Evolutionary conservation across 2,329 filamentous ascomycete species (phyloP).

Genomic region (Calonectria hawksworthii): DNA sequence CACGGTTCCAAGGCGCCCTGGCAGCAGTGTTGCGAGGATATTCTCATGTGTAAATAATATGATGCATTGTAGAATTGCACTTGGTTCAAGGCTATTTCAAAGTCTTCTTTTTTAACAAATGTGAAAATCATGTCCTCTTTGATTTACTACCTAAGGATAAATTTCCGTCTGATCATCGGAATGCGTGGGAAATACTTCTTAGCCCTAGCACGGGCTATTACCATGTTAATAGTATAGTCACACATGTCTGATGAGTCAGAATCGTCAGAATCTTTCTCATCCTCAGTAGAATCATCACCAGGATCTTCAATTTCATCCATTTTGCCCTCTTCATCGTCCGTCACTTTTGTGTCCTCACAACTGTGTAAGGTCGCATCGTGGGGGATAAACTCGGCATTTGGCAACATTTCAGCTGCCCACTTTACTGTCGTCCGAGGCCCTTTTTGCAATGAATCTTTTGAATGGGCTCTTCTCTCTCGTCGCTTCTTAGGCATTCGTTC

Average conservation of each 20-base stretch:
- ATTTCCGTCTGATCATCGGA: not conserved
- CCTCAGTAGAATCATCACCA: not conserved
- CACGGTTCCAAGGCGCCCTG: not conserved
- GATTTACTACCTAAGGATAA: not conserved
- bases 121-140: not conserved
- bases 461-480: not conserved
- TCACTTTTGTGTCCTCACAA: not conserved
- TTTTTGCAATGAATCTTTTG: not conserved
- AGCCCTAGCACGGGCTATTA: not conserved
- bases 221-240: not conserved
- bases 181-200: not conserved
- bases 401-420: constrained; percentile 4
- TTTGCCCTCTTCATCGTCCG: not conserved
- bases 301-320: not conserved
- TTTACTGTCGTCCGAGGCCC: not conserved
- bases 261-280: not conserved
- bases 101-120: not conserved
- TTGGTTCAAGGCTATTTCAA: not conserved
- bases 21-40: not conserved
- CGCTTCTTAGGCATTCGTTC: not conserved
- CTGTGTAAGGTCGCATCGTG: not conserved
- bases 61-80: not conserved
- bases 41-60: not conserved
- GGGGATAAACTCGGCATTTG: not conserved
- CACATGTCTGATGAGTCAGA: constrained; percentile 4